Evolutionary conservation across 2,329 filamentous ascomycete genomes (phyloP).

Genomic region (Magnaporthales sp.): DNA sequence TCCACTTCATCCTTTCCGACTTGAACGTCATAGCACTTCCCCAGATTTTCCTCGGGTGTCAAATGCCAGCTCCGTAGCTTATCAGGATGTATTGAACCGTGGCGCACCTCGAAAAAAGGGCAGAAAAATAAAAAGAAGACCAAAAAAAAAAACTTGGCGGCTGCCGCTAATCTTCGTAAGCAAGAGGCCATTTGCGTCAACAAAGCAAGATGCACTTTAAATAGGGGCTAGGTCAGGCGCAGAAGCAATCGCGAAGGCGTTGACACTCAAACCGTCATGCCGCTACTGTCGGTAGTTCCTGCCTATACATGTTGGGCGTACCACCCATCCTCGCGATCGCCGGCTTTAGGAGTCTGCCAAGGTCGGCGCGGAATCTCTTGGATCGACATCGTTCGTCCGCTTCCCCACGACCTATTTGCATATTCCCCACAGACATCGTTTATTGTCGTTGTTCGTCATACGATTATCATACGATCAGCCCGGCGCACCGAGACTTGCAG

Average conservation of each 20-base stretch:
- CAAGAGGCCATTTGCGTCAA: neutral
- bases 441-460: neutral
- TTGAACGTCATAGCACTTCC: neutral
- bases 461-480: neutral
- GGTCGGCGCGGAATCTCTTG: neutral
- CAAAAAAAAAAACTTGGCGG: neutral
- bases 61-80: neutral
- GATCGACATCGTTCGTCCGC: neutral
- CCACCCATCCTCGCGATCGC: neutral
- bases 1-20: neutral
- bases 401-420: neutral
- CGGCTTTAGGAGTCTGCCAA: neutral
- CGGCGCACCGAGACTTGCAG: neutral
- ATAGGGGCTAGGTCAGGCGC: neutral
- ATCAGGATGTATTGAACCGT: neutral
- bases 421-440: neutral
- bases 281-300: constrained; percentile 1
- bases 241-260: neutral
- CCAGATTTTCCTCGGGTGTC: neutral
- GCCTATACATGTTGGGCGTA: neutral
- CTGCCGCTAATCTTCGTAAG: neutral
- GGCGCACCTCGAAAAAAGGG: neutral
- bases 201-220: neutral
- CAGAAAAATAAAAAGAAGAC: neutral
- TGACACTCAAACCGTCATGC: neutral